phyloP scores from a whole-genome alignment of 129 eudicot species.

The Flaveria bidentis region DNA sequence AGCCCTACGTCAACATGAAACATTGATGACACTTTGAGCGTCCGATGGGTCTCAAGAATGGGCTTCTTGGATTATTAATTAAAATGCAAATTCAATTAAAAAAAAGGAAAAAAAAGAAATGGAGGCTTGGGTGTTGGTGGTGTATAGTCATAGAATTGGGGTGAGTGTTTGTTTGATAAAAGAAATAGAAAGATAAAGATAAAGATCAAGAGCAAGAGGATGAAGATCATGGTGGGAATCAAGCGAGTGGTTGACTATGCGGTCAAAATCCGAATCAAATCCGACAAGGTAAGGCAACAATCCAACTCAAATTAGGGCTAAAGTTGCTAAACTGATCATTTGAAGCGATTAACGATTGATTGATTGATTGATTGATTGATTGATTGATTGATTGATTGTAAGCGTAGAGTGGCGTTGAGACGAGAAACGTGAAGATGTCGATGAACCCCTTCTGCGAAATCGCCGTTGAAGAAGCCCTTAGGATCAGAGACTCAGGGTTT shows the following conservation, averaged over 20 bases:
- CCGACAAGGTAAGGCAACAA: constrained; percentile 69
- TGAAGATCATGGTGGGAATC: constrained; percentile 95
- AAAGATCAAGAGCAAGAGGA: constrained; percentile 1
- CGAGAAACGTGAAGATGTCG: constrained; percentile 91
- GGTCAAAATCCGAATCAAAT: constrained; percentile 84
- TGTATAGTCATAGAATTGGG: too few relatives aligned
- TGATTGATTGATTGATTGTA: background rate
- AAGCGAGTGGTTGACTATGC: constrained; percentile 95
- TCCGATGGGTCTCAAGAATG: too few relatives aligned
- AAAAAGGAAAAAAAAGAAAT: too few relatives aligned
- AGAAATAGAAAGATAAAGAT: too few relatives aligned
- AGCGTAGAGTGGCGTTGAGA: constrained; percentile 78
- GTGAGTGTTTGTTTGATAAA: too few relatives aligned
- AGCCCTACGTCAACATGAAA: too few relatives aligned
- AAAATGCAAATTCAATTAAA: too few relatives aligned
- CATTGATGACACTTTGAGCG: too few relatives aligned
- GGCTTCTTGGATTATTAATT: too few relatives aligned
- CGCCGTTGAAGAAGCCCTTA: constrained; percentile 82
- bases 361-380: background rate
- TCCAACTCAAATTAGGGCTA: background rate
- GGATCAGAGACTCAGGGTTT: constrained; percentile 61
- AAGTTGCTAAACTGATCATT: too few relatives aligned
- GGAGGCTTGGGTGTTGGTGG: too few relatives aligned
- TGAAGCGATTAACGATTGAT: too few relatives aligned
- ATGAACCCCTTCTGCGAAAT: constrained; percentile 98